Base-by-base conservation (phyloP, 176 grass and related monocot genomes). In the Rhynchospora pubera region DNA sequence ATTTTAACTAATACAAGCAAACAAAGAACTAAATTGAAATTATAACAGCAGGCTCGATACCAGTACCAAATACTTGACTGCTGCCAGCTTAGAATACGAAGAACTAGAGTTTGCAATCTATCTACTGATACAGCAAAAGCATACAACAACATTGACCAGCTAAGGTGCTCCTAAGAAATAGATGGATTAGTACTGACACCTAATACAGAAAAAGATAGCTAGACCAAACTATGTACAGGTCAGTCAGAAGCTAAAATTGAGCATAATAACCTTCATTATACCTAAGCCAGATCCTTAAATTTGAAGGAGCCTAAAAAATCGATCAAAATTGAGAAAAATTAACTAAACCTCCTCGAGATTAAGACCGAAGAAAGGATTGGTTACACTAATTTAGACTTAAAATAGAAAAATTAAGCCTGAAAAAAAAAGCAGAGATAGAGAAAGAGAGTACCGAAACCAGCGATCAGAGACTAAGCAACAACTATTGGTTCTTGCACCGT, bases 391-490 rank as follows among this genome's bases (percentile, higher is more conserved):
- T 22, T 10, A 15, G 39, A 3, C 2, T 48, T 32, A 28, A 39
- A 72, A n/a, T 14, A 15, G 64, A 1, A 67, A 5, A 44, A 76
- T 7, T 72, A n/a, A 48, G 68, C 5, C 50, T 83, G 7, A 9
- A 52, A 57, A 50, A 9, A 14, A 80, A 43, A 39, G n/a, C n/a
- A n/a, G n/a, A n/a, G n/a, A n/a, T n/a, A n/a, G 9, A 0, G 8
- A 12, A 45, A 8, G 43, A 6, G 21, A 16, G 5, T 87, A 99
- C 97, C 97, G 24, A 99, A 85, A 74, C 93, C 89, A 39, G 91
- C 97, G 89, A 99, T 96, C 68, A 96, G 89, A 72, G 89, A 96
- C 32, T 93, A 99, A n/a, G 89, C 91, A 48, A 91, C 83, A 21
- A 96, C 91, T 53, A 99, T 89, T 0, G 93, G 97, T 84, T 99